Evolutionary conservation across 2,329 filamentous ascomycete species (phyloP), one percentile per base, ranked within the genome.

Genomic region (Colletotrichum sp.): DNA sequence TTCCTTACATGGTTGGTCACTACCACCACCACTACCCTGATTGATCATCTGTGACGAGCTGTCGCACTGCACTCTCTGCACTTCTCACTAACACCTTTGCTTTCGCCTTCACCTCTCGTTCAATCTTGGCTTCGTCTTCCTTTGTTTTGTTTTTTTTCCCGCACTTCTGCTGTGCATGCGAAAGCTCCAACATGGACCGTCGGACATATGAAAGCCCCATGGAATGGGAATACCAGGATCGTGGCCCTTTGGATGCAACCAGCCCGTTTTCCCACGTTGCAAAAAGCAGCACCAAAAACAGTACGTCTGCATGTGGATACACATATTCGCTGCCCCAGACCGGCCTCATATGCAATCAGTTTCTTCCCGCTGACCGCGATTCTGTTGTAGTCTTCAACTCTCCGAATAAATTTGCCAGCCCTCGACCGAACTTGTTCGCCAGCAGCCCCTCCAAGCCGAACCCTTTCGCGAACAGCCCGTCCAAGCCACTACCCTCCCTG

Each of bases 181-280:
- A 75, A 18, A 65, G 30, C 18, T 65, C 36, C 55, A 78, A 72
- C 79, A 92, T 90, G 88, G 87, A 91, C 70, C 87, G 87, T 78
- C 87, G 92, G 80, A 91, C 89, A 3, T 89, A 87, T 78, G 91
- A 93, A 83, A 87, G 90, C 77, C 91, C 87, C 78, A 93, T 93
- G 92, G 92, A 93, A 80, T 93, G 90, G 90, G 90, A 93, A 81
- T 93, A 92, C 82, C 89, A 93, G 79, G 88, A 87, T 77, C 83
- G 86, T 64, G 91, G 89, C 3, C 91, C 91, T 21, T 83, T 91
- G 76, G 92, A 93, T 83, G 88, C 88, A 21, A 91, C 90, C 12
- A 93, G 91, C 78, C 92, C 92, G 3, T 93, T 93, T 82, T 87
- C 89, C 24, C 90, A 91, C 78, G 87, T 89, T 49, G 86, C 87